Evolutionary conservation across 2,329 filamentous ascomycete species (phyloP).

Genomic region (Didymella pinodella): DNA sequence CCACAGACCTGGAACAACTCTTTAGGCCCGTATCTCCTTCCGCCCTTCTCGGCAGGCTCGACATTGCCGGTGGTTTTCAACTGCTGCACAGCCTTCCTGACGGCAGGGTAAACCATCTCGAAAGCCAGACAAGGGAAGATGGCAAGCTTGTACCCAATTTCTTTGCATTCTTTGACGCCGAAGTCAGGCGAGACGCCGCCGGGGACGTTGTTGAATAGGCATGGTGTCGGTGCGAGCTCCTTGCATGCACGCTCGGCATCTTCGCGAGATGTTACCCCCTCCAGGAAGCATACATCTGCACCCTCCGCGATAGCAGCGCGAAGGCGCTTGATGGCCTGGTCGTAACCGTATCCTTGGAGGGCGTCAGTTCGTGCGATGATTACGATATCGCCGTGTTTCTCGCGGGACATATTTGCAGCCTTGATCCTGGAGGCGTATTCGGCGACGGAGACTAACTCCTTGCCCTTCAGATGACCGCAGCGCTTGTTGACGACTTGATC

Average conservation of each 20-base stretch:
- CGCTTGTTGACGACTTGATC: slow-evolving; percentile 71
- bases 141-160: slow-evolving; percentile 66
- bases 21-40: slow-evolving; percentile 56
- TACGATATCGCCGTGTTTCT: slow-evolving; percentile 64
- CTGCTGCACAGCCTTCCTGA: slow-evolving; percentile 40
- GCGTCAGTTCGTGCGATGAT: slow-evolving; percentile 72
- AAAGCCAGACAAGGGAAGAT: slow-evolving; percentile 59
- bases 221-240: slow-evolving; percentile 59
- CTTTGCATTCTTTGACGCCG: slow-evolving; percentile 60
- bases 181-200: slow-evolving; percentile 64
- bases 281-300: slow-evolving; percentile 68
- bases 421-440: slow-evolving; percentile 65
- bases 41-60: slow-evolving; percentile 49
- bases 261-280: slow-evolving; percentile 63
- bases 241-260: slow-evolving; percentile 59
- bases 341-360: slow-evolving; percentile 64
- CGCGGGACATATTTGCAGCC: slow-evolving; percentile 62
- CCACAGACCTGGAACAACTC: slow-evolving; percentile 63
- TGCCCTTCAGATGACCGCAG: slow-evolving; percentile 70
- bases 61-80: slow-evolving; percentile 40
- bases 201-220: slow-evolving; percentile 67
- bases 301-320: slow-evolving; percentile 61
- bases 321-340: slow-evolving; percentile 62
- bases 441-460: slow-evolving; percentile 63
- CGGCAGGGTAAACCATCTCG: slow-evolving; percentile 46